Evolutionary conservation across 768 basidiomycete species (phyloP), one percentile per base, ranked within the genome.

Genomic region (Pleurotus salmoneostramineus): DNA sequence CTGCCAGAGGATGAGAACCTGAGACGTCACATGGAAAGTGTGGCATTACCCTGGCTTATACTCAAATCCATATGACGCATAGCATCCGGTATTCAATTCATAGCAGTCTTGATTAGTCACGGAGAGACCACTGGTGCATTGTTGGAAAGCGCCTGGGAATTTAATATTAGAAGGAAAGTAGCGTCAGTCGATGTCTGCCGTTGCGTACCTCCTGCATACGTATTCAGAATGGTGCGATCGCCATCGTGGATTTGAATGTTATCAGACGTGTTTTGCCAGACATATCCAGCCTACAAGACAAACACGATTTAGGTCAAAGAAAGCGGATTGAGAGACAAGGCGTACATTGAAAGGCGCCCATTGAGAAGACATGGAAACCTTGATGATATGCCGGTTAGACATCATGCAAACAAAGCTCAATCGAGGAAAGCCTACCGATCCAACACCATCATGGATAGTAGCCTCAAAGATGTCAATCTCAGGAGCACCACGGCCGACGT

Each of bases 401-500:
- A 40, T 17, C 31, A n/a, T 14, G 32, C 33, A 45, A 36, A 17
- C 56, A 33, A 14, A n/a, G 12, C 17, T 32, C 31, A 11, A 37
- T 51, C 1, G 44, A 56, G 56, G 4, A 27, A 27, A 27, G 21
- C 21, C 42, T 1, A 34, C 58, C 33, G 15, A 69, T 70, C 73
- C 74, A 6, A 64, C 58, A 8, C 65, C 66, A 14, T 61, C 58
- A 1, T 65, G 61, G 7, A 76, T 67, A 17, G 68, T 68, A 8
- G 86, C 84, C 67, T 89, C 87, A 58, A 88, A 78, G 57, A 89
- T 72, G 65, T 90, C 88, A 56, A 89, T 87, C 68, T 89, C 87
- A 3, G 87, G 87, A 0, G 88, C 84, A 5, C 81, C 68, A 8
- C 88, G 73, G n/a, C 87, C 88, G 1, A 82, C 79, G 62, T 81